Evolutionary conservation across 176 grass and related monocot genomes (phyloP).

Genomic region (Stipa capillata): DNA sequence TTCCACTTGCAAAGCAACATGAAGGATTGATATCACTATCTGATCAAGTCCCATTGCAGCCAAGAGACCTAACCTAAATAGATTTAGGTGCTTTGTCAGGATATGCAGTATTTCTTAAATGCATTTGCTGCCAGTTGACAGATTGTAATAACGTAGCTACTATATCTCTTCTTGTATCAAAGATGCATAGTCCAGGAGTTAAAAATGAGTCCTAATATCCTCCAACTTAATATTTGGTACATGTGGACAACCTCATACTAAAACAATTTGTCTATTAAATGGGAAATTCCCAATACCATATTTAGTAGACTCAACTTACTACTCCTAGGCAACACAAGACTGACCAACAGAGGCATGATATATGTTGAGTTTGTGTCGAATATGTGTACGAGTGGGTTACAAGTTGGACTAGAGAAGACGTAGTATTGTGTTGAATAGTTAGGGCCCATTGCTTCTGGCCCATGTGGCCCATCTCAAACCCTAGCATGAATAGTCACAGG

Average conservation of each 20-base stretch:
- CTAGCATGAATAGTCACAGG: no score
- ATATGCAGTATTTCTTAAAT: neutral
- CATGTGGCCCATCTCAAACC: no score
- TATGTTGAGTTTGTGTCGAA: no score
- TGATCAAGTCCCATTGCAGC: neutral
- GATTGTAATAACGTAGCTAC: constrained; percentile 20
- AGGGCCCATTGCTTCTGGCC: no score
- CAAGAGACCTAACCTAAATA: neutral
- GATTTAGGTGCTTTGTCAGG: constrained; percentile 4
- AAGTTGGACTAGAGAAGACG: no score
- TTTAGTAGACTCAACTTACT: neutral
- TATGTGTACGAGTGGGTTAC: no score
- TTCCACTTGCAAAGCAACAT: constrained; percentile 39
- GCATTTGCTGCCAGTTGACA: constrained; percentile 13
- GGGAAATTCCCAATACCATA: neutral
- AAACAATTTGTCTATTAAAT: no score
- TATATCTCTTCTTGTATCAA: neutral
- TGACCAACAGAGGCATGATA: neutral
- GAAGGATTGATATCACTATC: constrained; percentile 18
- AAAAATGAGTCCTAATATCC: neutral
- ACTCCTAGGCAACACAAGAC: neutral
- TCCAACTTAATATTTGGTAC: neutral
- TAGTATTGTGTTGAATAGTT: no score
- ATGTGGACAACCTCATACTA: no score
- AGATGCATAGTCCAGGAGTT: neutral